phyloP scores from a whole-genome alignment of 208 protist species.

The Crithidia mellificae region DNA sequence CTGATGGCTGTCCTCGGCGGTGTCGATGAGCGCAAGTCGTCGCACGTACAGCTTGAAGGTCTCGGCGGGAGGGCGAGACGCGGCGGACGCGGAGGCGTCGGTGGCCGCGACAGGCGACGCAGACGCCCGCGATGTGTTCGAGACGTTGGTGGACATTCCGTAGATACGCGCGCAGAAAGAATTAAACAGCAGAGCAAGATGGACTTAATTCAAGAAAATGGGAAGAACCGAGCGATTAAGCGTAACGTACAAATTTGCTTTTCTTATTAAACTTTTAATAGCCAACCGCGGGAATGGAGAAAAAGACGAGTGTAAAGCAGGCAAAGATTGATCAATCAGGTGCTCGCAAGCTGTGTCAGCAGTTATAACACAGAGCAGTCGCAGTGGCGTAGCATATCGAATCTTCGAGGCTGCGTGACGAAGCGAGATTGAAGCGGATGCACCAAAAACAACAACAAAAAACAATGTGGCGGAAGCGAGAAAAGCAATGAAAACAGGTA shows the following conservation, averaged over 20 bases:
- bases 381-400: background rate
- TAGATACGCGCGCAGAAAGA: background rate
- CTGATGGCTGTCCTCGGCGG: slow-evolving; percentile 69
- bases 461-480: background rate
- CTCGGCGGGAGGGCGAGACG: slow-evolving; percentile 10
- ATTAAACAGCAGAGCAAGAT: background rate
- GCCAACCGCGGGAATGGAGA: too few species aligned
- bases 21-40: slow-evolving; percentile 81
- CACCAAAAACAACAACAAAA: background rate
- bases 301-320: too few species aligned
- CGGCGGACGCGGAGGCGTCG: background rate
- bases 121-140: slow-evolving; percentile 7
- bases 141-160: slow-evolving; percentile 6
- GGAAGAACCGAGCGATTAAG: background rate
- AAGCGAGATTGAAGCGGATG: background rate
- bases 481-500: too few species aligned
- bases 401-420: background rate
- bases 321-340: too few species aligned
- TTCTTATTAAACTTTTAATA: too few species aligned
- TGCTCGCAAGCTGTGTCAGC: too few species aligned
- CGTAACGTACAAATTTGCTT: too few species aligned
- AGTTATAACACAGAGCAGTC: background rate
- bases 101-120: slow-evolving; percentile 4
- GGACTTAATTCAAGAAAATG: background rate
- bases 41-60: slow-evolving; percentile 58